A percentile compares a stretch with the other conserved stretches of the same genome.
phyloP scores from a whole-genome alignment of 345 rosid species.

The Atalantia buxifolia region DNA sequence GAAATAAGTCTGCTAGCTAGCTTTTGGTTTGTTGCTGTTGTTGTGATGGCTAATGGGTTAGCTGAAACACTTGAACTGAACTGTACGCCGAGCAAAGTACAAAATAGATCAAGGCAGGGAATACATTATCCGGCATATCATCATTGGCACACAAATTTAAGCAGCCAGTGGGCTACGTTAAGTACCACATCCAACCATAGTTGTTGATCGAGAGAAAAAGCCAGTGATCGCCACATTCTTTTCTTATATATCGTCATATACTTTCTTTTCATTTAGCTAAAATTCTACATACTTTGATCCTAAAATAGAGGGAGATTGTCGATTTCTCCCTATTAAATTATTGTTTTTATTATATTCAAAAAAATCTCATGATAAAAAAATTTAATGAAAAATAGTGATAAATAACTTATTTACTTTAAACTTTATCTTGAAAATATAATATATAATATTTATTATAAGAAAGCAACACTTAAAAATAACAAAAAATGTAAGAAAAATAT shows the following conservation, averaged over 20 bases:
- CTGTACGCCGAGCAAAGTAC: not conserved
- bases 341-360: no score
- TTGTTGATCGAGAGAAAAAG: not conserved
- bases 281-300: accelerated
- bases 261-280: not conserved
- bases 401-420: no score
- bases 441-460: no score
- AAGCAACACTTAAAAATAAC: no score
- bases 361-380: no score
- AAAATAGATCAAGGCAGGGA: not conserved
- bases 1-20: not conserved
- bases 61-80: not conserved
- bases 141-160: not conserved
- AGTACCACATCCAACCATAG: not conserved
- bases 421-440: no score
- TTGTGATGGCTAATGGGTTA: not conserved
- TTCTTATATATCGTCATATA: not conserved
- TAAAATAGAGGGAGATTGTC: no score
- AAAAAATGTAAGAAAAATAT: no score
- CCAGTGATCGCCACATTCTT: not conserved
- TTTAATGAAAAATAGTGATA: no score
- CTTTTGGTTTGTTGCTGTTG: not conserved
- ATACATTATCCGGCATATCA: not conserved
- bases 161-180: not conserved
- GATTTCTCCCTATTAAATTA: no score